A percentile compares a stretch with the other conserved stretches of the same genome.
Conservation (phyloP, 192 early-diverging fungal species). For the Coemansia umbellata region DNA sequence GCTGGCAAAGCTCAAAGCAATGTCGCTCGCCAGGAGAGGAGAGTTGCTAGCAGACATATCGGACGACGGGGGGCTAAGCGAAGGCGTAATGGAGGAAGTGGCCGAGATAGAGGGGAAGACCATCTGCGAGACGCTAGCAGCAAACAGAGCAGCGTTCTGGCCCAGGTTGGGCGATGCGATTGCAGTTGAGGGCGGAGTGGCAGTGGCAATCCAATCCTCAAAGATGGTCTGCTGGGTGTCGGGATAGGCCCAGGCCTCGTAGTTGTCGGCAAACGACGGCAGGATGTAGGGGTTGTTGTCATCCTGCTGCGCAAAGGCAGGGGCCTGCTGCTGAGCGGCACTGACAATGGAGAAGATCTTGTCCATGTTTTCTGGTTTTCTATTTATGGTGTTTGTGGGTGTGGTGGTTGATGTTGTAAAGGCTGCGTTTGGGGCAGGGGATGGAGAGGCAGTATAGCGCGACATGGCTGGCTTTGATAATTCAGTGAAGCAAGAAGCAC, state of each 20-base stretch:
- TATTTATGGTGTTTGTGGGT: slow-evolving; percentile 3
- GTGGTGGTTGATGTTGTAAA: slow-evolving; percentile 3
- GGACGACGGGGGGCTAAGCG: slow-evolving; percentile 24
- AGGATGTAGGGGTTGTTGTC: slow-evolving; percentile 35
- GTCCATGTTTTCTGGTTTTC: slow-evolving; percentile 38
- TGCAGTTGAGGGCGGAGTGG: slow-evolving; percentile 38
- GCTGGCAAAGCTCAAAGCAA: slow-evolving; percentile 40
- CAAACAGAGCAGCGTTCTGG: slow-evolving; percentile 18
- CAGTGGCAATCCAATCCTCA: slow-evolving; percentile 41
- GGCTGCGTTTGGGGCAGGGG: slow-evolving; percentile 33
- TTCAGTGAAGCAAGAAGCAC: slow-evolving; percentile 33
- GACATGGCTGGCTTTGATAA: slow-evolving; percentile 22
- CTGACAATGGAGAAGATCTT: slow-evolving; percentile 34
- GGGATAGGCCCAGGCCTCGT: slow-evolving; percentile 43
- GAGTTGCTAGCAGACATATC: slow-evolving; percentile 29
- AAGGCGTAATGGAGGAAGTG: slow-evolving; percentile 9
- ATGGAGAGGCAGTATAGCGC: slow-evolving; percentile 13
- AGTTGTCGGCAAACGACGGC: slow-evolving; percentile 40
- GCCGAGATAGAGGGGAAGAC: slow-evolving; percentile 2
- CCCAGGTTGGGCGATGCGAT: slow-evolving; percentile 28
- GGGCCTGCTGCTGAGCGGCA: slow-evolving; percentile 18
- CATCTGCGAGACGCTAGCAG: slow-evolving; percentile 9
- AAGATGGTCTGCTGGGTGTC: slow-evolving; percentile 47
- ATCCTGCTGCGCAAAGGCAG: slow-evolving; percentile 28
- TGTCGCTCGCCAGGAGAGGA: slow-evolving; percentile 27